Evolutionary conservation across 108 stramenopile species (phyloP), one percentile per base, ranked within the genome.

Genomic region (Cyclotella sp.): DNA sequence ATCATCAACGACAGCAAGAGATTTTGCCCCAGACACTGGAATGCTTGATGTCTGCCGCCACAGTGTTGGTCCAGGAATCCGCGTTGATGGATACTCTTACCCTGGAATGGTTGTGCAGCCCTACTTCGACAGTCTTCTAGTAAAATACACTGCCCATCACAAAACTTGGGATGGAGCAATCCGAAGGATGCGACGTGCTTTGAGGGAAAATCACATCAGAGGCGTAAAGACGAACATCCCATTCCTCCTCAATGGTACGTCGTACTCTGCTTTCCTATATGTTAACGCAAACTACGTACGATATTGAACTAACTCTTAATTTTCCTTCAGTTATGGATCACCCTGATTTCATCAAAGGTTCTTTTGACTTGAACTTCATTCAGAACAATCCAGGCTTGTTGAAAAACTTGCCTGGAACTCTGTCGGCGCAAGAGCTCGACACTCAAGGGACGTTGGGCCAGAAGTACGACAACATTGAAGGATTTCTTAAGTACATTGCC

Each of bases 81-180:
- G 92, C 26, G 55, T 93, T 45, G 87, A 87, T 52, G 87, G 86
- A 49, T 71, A 73, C 34, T 83, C 85, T 9, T 85, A 79, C 34
- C 58, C 73, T 18, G 84, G 79, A 16, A 80, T 80, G 79, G 74
- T 83, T 53, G 87, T 92, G 42, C 88, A 79, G 57, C 91, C 89
- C 13, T 83, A 87, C 86, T 92, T 89, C 76, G 92, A 93, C 76
- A 89, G 88, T 21, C 83, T 93, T 43, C 76, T 93, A 26, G 88
- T 85, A 44, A 93, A 93, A 87, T 85, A 91, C 69, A 92, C 91
- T 1, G 89, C 86, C 16, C 73, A 30, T 30, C 82, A 86, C 16
- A 42, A 66, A 9, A 72, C 63, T 12, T 83, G 85, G 75, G 60
- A 82, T 66, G 90, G 81, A 44, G 77, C 75, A 39, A 84, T 85